phyloP scores from a whole-genome alignment of 2,329 filamentous ascomycete species.

The Xylaria sp. region DNA sequence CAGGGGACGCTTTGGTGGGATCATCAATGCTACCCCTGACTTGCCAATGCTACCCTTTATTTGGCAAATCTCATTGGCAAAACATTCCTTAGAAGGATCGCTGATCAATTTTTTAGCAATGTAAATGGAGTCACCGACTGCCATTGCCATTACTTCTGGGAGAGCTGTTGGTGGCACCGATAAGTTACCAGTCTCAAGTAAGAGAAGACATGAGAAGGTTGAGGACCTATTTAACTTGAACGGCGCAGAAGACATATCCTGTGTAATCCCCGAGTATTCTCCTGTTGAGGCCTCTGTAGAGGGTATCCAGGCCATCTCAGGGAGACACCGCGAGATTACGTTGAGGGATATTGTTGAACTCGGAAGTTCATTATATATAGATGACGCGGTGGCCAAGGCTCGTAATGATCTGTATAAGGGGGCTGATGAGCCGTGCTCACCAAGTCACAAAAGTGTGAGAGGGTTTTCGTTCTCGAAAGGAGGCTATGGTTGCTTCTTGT shows the following conservation, averaged over 20 bases:
- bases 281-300: not conserved
- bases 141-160: conserved; percentile 1
- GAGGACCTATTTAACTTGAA: not conserved
- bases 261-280: not conserved
- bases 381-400: not conserved
- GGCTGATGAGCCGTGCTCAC: not conserved
- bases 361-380: not conserved
- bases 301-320: conserved; percentile 1
- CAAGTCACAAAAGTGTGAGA: not conserved
- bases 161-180: not conserved
- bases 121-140: not conserved
- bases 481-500: not conserved
- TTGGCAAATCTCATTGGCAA: not conserved
- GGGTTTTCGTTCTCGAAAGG: not conserved
- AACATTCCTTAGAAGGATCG: not conserved
- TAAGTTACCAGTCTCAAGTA: not conserved
- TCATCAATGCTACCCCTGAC: conserved; percentile 7
- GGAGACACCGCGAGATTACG: not conserved
- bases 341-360: not conserved
- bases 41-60: conserved; percentile 12
- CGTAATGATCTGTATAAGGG: not conserved
- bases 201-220: conserved; percentile 1
- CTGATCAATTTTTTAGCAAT: not conserved
- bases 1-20: not conserved
- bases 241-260: not conserved